These are phyloP conservation scores for Neoboletus magnificus DNA, from an alignment of 768 basidiomycete genomes.

Conservation along the genomic window DNA sequence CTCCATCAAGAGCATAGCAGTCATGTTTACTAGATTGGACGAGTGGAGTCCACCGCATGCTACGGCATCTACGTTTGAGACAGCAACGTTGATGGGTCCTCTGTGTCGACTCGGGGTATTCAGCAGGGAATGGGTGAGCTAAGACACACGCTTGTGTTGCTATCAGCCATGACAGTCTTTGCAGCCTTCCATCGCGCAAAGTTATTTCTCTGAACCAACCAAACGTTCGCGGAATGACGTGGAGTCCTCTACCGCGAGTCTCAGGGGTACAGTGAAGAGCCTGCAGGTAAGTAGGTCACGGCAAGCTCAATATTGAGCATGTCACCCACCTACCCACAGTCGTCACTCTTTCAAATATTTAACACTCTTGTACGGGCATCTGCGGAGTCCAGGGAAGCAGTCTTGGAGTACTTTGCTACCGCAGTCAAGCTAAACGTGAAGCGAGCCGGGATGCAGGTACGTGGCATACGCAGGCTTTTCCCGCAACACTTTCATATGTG, in stretches of 20 bases:
- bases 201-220: constrained; percentile 86
- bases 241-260: constrained; percentile 77
- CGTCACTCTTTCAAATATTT: constrained; percentile 81
- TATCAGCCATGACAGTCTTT: constrained; percentile 1
- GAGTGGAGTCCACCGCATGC: constrained; percentile 68
- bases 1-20: constrained; percentile 78
- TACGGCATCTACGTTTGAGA: constrained; percentile 61
- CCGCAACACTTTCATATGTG: not conserved
- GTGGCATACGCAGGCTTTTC: not conserved
- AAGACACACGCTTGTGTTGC: too few relatives aligned
- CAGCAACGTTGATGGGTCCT: constrained; percentile 73
- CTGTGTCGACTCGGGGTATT: constrained; percentile 83
- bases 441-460: constrained; percentile 87
- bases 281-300: constrained; percentile 56
- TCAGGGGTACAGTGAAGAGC: constrained; percentile 82
- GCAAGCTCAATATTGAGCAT: not conserved
- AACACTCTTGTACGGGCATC: constrained; percentile 86
- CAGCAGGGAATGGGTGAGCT: constrained; percentile 78
- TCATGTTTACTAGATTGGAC: constrained; percentile 70
- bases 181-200: constrained; percentile 70
- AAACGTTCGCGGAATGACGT: constrained; percentile 70
- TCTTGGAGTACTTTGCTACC: constrained; percentile 77
- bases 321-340: constrained; percentile 26
- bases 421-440: constrained; percentile 74
- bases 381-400: constrained; percentile 72